These are phyloP conservation scores for Solanum pimpinellifolium DNA, from an alignment of 257 asterid species.

Conservation along the genomic window DNA sequence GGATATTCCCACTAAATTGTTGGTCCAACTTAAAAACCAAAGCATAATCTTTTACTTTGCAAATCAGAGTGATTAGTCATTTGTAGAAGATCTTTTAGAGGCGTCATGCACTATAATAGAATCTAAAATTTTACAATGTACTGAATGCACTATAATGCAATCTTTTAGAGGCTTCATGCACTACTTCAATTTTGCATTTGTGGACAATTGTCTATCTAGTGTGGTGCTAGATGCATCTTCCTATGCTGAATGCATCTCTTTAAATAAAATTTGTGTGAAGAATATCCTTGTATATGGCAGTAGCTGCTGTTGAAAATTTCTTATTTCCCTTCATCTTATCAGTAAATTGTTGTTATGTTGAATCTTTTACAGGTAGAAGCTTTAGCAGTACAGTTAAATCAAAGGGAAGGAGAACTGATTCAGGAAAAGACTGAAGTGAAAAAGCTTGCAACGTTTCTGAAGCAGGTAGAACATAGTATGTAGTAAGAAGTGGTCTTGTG, in stretches of 20 bases:
- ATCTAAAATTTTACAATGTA: background rate
- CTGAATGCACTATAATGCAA: background rate
- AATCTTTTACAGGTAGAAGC: slow-evolving; percentile 63
- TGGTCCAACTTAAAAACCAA: background rate
- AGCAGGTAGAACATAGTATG: slow-evolving; percentile 47
- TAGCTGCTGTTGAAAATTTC: background rate
- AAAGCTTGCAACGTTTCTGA: slow-evolving; percentile 73
- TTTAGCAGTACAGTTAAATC: slow-evolving; percentile 72
- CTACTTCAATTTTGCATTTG: background rate
- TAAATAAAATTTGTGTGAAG: background rate
- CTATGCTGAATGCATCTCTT: background rate
- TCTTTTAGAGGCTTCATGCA: too few relatives aligned
- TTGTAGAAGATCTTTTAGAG: background rate
- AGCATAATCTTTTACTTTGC: background rate
- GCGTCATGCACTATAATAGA: background rate
- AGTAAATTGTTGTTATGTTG: background rate
- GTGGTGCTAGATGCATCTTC: background rate
- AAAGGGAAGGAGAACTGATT: slow-evolving; percentile 86
- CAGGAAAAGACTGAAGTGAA: slow-evolving; percentile 93
- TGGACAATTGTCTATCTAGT: background rate
- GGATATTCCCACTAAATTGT: background rate
- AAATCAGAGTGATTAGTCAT: background rate
- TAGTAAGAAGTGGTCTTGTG: background rate
- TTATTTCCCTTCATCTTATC: background rate
- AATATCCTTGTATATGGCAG: background rate